These are phyloP conservation scores for Hymenoscyphus occultus DNA, from an alignment of 2,329 filamentous ascomycete genomes.

Conservation along the genomic window DNA sequence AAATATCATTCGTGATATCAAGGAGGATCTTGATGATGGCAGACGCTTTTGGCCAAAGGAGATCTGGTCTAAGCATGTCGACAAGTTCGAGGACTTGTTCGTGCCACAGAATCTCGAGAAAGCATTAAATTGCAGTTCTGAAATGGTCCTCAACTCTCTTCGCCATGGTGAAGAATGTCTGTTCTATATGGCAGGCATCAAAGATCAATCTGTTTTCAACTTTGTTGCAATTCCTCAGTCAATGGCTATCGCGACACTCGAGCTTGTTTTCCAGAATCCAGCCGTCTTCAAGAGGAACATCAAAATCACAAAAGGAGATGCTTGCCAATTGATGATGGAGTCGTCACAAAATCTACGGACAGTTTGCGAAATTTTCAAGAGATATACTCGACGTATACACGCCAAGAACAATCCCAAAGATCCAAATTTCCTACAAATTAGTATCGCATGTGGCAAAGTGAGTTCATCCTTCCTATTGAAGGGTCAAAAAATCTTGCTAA, in stretches of 20 bases:
- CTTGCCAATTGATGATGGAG: conserved; percentile 86
- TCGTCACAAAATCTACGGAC: conserved; percentile 85
- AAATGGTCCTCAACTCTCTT: conserved; percentile 91
- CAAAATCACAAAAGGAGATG: conserved; percentile 95
- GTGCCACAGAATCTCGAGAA: conserved; percentile 72
- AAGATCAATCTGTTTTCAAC: conserved; percentile 98
- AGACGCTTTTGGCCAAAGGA: conserved; percentile 93
- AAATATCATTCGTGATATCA: conserved; percentile 95
- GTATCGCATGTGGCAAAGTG: conserved; percentile 83
- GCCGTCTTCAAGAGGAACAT: conserved; percentile 81
- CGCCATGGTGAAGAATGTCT: conserved; percentile 87
- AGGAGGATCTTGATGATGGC: conserved; percentile 83
- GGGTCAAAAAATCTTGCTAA: conserved; percentile 8
- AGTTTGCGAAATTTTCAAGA: conserved; percentile 78
- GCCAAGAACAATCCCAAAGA: conserved; percentile 93
- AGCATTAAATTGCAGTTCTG: conserved; percentile 81
- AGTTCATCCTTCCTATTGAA: conserved; percentile 24
- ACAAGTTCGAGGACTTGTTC: conserved; percentile 86
- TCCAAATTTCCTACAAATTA: conserved; percentile 89
- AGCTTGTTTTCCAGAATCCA: conserved; percentile 89
- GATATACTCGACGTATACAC: conserved; percentile 76
- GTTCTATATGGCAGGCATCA: conserved; percentile 95
- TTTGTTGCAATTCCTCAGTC: conserved; percentile 95
- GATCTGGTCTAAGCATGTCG: conserved; percentile 95
- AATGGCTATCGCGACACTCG: conserved; percentile 96